phyloP scores from a whole-genome alignment of 2,329 filamentous ascomycete genomes.

The Fusarium abutilonis region DNA sequence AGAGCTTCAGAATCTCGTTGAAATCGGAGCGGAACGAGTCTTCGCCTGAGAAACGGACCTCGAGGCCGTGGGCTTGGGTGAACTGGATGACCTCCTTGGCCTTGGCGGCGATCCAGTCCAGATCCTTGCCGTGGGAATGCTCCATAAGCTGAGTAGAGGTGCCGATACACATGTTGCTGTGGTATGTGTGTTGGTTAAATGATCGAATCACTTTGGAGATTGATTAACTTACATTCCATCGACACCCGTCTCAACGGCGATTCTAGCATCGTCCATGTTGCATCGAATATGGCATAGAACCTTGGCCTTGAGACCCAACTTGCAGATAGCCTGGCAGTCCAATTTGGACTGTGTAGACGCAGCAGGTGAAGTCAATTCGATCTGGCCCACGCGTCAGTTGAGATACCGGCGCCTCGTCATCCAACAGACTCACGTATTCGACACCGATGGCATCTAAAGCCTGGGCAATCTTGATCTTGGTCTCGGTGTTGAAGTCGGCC shows the following conservation, averaged over 20 bases:
- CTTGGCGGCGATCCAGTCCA: conserved; percentile 81
- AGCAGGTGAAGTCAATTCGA: conserved; percentile 85
- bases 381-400: conserved; percentile 18
- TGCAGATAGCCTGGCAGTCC: conserved; percentile 93
- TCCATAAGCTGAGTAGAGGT: conserved; percentile 84
- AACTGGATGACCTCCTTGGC: conserved; percentile 49
- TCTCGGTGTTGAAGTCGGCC: conserved; percentile 77
- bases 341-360: conserved; percentile 84
- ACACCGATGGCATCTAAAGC: conserved; percentile 64
- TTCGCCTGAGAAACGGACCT: conserved; percentile 69
- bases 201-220: no score
- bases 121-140: conserved; percentile 90
- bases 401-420: accelerated
- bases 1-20: conserved; percentile 78
- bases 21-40: conserved; percentile 88
- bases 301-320: conserved; percentile 84
- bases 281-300: conserved; percentile 43
- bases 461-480: conserved; percentile 42
- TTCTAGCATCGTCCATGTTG: conserved; percentile 65
- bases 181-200: neutral
- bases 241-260: conserved; percentile 84
- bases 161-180: conserved; percentile 78
- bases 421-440: conserved; percentile 35
- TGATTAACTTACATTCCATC: conserved; percentile 22
- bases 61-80: conserved; percentile 39